Conservation (phyloP, 2,329 filamentous ascomycete genomes). For the Stemphylium vesicarium region DNA sequence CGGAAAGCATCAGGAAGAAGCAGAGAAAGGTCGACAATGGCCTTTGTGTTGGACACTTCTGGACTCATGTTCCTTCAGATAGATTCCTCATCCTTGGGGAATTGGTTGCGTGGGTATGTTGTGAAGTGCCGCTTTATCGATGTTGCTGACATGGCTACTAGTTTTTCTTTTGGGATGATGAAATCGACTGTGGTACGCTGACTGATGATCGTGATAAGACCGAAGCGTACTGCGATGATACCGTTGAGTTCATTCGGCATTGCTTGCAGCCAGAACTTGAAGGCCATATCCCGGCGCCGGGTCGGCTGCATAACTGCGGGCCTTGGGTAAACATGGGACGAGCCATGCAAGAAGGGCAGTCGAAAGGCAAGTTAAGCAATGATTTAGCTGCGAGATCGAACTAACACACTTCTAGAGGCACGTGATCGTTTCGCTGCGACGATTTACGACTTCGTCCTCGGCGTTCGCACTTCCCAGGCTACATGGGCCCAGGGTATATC, state of each 20-base stretch:
- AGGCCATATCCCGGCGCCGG: constrained; percentile 8
- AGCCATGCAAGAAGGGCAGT: constrained; percentile 14
- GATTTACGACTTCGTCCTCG: constrained; percentile 13
- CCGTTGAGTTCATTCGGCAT: constrained; percentile 11
- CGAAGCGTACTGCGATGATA: constrained; percentile 17
- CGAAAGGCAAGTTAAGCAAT: constrained; percentile 2
- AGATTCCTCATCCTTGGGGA: constrained; percentile 9
- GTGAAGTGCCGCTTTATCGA: neutral
- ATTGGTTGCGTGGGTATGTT: constrained; percentile 12
- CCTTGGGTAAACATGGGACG: constrained; percentile 15
- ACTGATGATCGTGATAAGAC: constrained; percentile 15
- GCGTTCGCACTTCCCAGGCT: constrained; percentile 13
- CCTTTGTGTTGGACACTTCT: constrained; percentile 13
- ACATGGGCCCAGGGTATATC: constrained; percentile 11
- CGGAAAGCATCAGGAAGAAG: constrained; percentile 6
- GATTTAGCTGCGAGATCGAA: neutral
- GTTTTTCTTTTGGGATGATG: constrained; percentile 22
- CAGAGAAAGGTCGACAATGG: constrained; percentile 12
- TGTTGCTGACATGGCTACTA: neutral
- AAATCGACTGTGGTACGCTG: constrained; percentile 16
- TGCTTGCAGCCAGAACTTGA: constrained; percentile 14
- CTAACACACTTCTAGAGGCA: constrained; percentile 5
- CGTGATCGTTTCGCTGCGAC: constrained; percentile 14
- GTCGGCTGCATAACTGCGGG: constrained; percentile 15
- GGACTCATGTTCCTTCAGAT: constrained; percentile 6